Percentiles rank a stretch among this genome's conserved stretches.
Conservation (phyloP, 768 basidiomycete genomes). For the Tephrocybe sp. region DNA sequence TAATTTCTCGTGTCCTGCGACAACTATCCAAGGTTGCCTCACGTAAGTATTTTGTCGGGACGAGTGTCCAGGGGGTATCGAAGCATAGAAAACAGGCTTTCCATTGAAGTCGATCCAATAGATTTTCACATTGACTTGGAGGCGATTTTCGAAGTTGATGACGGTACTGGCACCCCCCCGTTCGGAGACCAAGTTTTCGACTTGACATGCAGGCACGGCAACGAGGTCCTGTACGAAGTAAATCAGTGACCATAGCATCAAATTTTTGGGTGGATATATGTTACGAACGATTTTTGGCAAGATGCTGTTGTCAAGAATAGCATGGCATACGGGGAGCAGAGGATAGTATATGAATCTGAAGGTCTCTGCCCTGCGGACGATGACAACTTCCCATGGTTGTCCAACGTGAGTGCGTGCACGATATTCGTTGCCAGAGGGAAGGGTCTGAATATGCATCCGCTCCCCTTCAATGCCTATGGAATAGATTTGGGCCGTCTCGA, state of each 20-base stretch:
- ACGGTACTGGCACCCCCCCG: slow-evolving; percentile 1
- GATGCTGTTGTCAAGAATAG: background rate
- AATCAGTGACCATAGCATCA: background rate
- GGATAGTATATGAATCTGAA: slow-evolving; percentile 5
- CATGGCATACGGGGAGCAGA: background rate
- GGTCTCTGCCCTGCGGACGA: background rate
- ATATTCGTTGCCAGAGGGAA: background rate
- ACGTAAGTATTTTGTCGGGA: slow-evolving; percentile 10
- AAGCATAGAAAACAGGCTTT: background rate
- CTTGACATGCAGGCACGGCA: background rate
- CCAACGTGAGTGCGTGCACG: background rate
- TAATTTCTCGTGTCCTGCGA: background rate
- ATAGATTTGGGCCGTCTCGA: slow-evolving; percentile 2
- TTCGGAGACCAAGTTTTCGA: background rate
- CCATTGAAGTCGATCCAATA: slow-evolving; percentile 6
- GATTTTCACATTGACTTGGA: slow-evolving; percentile 7
- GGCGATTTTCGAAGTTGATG: slow-evolving; percentile 14
- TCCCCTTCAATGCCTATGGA: slow-evolving; percentile 2
- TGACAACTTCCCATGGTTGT: slow-evolving; percentile 11
- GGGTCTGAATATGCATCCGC: background rate
- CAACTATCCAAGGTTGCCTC: slow-evolving; percentile 8
- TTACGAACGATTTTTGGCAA: background rate
- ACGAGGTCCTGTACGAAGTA: background rate
- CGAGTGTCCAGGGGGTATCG: slow-evolving; percentile 1
- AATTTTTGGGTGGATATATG: background rate